Conservation (phyloP, 352 stramenopile genomes). For the Phytophthora vignae region DNA sequence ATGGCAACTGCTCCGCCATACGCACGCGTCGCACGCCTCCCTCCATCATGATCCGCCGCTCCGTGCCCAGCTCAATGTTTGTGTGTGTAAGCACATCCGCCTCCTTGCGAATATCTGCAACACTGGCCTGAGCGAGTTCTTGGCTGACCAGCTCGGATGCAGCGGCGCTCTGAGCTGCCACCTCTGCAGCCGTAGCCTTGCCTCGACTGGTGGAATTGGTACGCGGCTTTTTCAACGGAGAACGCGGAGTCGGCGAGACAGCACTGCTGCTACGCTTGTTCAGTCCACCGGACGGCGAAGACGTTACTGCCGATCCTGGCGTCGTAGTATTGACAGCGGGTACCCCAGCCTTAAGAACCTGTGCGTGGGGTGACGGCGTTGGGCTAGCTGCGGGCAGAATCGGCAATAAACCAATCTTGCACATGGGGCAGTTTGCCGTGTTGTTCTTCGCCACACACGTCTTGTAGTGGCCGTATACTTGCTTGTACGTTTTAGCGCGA, state of each 20-base stretch:
- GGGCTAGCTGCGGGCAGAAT: conserved; percentile 47
- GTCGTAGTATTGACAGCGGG: conserved; percentile 20
- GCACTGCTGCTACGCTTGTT: conserved; percentile 68
- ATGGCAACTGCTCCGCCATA: conserved; percentile 61
- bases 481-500: conserved; percentile 87
- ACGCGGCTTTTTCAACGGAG: conserved; percentile 78
- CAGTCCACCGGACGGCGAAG: conserved; percentile 48
- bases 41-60: conserved; percentile 86
- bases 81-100: conserved; percentile 89
- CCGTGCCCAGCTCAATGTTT: conserved; percentile 73
- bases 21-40: conserved; percentile 41
- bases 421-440: conserved; percentile 85
- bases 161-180: conserved; percentile 36
- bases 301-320: conserved; percentile 21
- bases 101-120: conserved; percentile 81
- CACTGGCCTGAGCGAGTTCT: conserved; percentile 69
- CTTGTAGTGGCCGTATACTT: conserved; percentile 88
- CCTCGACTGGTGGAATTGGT: conserved; percentile 50
- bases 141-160: conserved; percentile 43
- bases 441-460: conserved; percentile 83
- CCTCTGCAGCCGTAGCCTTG: conserved; percentile 44
- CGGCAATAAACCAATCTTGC: conserved; percentile 78
- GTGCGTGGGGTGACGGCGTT: conserved; percentile 38
- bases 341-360: conserved; percentile 19
- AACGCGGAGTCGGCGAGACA: conserved; percentile 69